Evolutionary conservation across 2,329 filamentous ascomycete species (phyloP), one percentile per base, ranked within the genome.

Genomic region (Pseudodiploospora longispora): DNA sequence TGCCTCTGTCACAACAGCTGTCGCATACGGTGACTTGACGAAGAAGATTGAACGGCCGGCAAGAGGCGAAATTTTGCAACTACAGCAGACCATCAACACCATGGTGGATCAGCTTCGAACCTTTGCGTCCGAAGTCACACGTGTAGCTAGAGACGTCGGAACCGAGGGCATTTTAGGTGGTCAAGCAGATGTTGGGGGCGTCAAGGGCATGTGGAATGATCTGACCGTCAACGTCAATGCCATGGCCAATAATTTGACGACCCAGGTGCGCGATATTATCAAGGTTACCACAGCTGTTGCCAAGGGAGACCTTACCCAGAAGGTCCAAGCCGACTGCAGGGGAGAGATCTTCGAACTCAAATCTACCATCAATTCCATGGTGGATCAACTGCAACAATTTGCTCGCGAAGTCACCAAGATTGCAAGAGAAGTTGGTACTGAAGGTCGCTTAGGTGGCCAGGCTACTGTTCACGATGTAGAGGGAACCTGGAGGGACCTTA

Each of bases 281-380:
- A 83, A 82, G 66, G 81, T 85, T 50, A 85, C 81, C 30, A 85
- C 81, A 30, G 81, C 81, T 48, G 81, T 85, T 53, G 81, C 81
- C 55, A 82, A 81, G 66, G 91, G 91, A 67, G 93, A 98, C 63
- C 75, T 98, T 56, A 96, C 90, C 41, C 91, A 95, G 65, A 96
- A 96, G 65, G 91, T 98, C 34, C 88, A 95, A 64, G 90, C 90
- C 49, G 88, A 87, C 59, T 91, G 86, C 67, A 85, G 83, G 70
- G 94, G 85, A 65, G 93, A 91, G 74, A 97, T 90, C 58, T 85
- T 82, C 61, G 88, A 87, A 70, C 84, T 98, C 59, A 98, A 98
- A 68, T 90, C 89, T 48, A 97, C 93, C 38, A 98, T 97, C 72
- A 98, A 98, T 68, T 93, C 87, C 62, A 98, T 98, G 91, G 91